Evolutionary conservation across 2,329 filamentous ascomycete genomes (phyloP).

Genomic region (Ophiostoma australiae): DNA sequence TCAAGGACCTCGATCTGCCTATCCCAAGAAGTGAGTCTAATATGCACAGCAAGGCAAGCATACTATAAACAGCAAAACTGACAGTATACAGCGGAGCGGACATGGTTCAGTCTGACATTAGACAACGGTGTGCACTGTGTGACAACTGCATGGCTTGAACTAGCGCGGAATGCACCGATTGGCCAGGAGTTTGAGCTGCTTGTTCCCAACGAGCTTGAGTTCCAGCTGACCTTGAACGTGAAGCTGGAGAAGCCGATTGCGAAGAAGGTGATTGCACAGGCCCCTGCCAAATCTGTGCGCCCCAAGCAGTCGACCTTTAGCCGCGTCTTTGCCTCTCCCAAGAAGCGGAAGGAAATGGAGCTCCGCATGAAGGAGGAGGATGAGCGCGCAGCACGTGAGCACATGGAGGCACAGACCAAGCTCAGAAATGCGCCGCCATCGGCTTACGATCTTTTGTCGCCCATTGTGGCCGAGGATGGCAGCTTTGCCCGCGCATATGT

Average conservation of each 20-base stretch:
- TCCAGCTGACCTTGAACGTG: slow-evolving; percentile 93
- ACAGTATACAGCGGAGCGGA: slow-evolving; percentile 64
- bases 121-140: slow-evolving; percentile 98
- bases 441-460: slow-evolving; percentile 80
- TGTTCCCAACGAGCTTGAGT: slow-evolving; percentile 95
- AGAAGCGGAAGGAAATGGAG: slow-evolving; percentile 94
- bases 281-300: slow-evolving; percentile 60
- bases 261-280: slow-evolving; percentile 41
- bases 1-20: slow-evolving; percentile 90
- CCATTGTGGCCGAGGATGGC: slow-evolving; percentile 81
- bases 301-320: slow-evolving; percentile 85
- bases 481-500: slow-evolving; percentile 94
- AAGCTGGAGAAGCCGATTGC: slow-evolving; percentile 76
- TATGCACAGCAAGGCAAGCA: neutral
- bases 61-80: slow-evolving; percentile 36
- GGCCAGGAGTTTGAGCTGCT: slow-evolving; percentile 98
- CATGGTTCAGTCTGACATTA: slow-evolving; percentile 93
- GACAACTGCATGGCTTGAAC: slow-evolving; percentile 89
- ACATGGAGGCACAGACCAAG: slow-evolving; percentile 59
- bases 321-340: slow-evolving; percentile 86
- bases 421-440: slow-evolving; percentile 62
- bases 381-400: slow-evolving; percentile 61
- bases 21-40: slow-evolving; percentile 72
- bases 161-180: slow-evolving; percentile 87
- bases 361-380: slow-evolving; percentile 77